Conservation (phyloP, 768 basidiomycete species). For the Mycena leptocephala region DNA sequence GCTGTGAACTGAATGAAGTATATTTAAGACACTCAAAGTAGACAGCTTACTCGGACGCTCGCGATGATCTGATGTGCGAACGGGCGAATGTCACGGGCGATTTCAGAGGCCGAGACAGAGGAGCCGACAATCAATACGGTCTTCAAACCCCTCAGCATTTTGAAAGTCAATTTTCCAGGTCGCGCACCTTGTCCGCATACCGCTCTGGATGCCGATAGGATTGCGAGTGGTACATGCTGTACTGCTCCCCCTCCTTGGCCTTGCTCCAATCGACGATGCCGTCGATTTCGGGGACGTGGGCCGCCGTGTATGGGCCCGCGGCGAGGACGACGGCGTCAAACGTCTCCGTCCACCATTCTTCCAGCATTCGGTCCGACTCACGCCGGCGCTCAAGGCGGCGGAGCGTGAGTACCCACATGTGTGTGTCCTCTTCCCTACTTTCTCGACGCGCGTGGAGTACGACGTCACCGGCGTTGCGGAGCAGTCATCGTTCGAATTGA, state of each 20-base stretch:
- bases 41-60: conserved; percentile 37
- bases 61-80: conserved; percentile 33
- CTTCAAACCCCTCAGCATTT: not conserved
- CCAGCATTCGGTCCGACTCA: conserved; percentile 21
- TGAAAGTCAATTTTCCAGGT: not conserved
- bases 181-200: conserved; percentile 39
- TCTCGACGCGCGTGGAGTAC: conserved; percentile 28
- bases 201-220: conserved; percentile 25
- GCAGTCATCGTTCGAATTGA: conserved; percentile 26
- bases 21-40: not conserved
- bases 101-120: conserved; percentile 36
- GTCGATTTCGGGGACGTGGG: conserved; percentile 28
- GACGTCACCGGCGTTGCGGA: not conserved
- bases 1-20: conserved; percentile 33
- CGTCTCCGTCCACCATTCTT: conserved; percentile 30
- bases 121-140: conserved; percentile 38
- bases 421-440: conserved; percentile 2
- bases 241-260: conserved; percentile 6
- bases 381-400: conserved; percentile 19
- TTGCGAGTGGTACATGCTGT: conserved; percentile 25
- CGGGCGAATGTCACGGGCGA: conserved; percentile 39
- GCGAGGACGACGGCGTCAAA: conserved; percentile 29
- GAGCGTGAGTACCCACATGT: conserved; percentile 29
- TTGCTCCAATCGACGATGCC: conserved; percentile 35
- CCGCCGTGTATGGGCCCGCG: conserved; percentile 1